These are phyloP conservation scores for Antitrichia curtipendula DNA, from an alignment of 225 moss, liverwort and hornwort genomes.

Conservation along the genomic window DNA sequence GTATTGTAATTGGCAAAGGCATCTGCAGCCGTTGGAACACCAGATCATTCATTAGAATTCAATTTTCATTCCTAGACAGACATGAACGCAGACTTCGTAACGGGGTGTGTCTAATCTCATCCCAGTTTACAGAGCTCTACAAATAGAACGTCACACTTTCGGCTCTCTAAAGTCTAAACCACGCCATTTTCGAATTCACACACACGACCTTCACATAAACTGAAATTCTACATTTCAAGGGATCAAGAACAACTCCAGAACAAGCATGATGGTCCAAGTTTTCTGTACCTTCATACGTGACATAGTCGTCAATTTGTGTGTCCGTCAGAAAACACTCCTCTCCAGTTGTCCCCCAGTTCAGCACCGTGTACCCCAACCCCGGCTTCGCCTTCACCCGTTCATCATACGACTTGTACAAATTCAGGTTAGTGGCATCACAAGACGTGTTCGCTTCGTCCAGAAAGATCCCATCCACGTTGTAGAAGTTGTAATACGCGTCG, in stretches of 20 bases:
- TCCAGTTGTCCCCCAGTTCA: constrained; percentile 20
- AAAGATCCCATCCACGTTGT: constrained; percentile 21
- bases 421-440: not conserved
- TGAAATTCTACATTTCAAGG: not conserved
- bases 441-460: constrained; percentile 1
- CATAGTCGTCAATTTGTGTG: constrained; percentile 1
- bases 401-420: constrained; percentile 1
- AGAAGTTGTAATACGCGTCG: not conserved
- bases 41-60: not conserved
- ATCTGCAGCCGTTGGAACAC: not conserved
- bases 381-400: not conserved
- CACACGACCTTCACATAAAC: not conserved
- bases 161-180: not conserved
- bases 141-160: not conserved
- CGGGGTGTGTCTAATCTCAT: too few species aligned
- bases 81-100: not conserved
- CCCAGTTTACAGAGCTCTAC: too few species aligned
- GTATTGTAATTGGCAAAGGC: not conserved
- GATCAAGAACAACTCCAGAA: not conserved
- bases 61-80: not conserved
- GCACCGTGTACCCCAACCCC: constrained; percentile 3
- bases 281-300: constrained; percentile 6
- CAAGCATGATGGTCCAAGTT: not conserved
- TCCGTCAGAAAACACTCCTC: not conserved
- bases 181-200: not conserved